Percentiles rank a stretch among this genome's conserved stretches.
Evolutionary conservation across 768 basidiomycete genomes (phyloP).

Genomic region (Lentinus brumalis): DNA sequence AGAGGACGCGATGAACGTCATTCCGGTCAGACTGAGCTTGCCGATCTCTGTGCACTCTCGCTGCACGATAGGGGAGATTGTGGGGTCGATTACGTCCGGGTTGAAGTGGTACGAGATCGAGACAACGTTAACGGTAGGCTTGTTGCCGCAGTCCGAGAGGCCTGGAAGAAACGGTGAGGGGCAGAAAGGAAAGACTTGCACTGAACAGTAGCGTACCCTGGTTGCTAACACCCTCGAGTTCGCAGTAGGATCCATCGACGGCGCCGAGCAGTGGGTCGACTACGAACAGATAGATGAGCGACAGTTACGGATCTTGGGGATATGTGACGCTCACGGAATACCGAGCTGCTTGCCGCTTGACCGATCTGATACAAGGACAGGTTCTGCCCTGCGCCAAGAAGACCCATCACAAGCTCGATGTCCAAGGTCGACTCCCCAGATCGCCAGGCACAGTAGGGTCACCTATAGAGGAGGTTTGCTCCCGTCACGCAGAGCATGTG

Average conservation of each 20-base stretch:
- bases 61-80: slow-evolving; percentile 30
- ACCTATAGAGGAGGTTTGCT: slow-evolving; percentile 39
- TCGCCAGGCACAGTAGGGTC: not conserved
- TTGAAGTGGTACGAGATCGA: slow-evolving; percentile 38
- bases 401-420: slow-evolving; percentile 43
- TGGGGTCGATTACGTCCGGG: slow-evolving; percentile 19
- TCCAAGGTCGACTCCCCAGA: slow-evolving; percentile 43
- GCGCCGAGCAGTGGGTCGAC: slow-evolving; percentile 50
- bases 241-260: slow-evolving; percentile 43
- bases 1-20: slow-evolving; percentile 43
- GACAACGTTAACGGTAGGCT: slow-evolving; percentile 36
- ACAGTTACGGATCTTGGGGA: slow-evolving; percentile 32
- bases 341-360: slow-evolving; percentile 1
- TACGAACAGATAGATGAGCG: slow-evolving; percentile 36
- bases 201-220: slow-evolving; percentile 40
- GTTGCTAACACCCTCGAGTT: slow-evolving; percentile 47
- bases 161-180: not conserved
- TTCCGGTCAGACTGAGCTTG: slow-evolving; percentile 38
- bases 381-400: slow-evolving; percentile 30
- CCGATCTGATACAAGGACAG: slow-evolving; percentile 27
- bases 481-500: not conserved
- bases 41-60: slow-evolving; percentile 47
- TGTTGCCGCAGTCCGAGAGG: slow-evolving; percentile 35
- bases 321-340: not conserved
- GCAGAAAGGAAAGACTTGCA: too few relatives aligned